Evolutionary conservation across 2,329 filamentous ascomycete species (phyloP), one percentile per base, ranked within the genome.

Genomic region (Penicillium verrucosum): DNA sequence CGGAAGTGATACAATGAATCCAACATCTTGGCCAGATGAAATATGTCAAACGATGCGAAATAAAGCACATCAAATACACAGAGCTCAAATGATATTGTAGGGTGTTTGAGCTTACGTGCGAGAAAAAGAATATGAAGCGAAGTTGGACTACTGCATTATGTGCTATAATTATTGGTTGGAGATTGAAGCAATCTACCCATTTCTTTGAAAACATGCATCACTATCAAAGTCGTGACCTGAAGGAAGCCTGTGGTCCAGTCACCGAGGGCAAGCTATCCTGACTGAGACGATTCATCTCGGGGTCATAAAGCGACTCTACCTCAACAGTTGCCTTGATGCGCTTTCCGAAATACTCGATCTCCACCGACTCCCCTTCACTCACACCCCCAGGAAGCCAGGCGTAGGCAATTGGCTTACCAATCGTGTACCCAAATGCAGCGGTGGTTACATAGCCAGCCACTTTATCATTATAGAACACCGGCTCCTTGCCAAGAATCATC

Each of bases 321-420:
- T 74, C 71, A 1, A 87, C 80, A 3, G 82, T 85, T 0, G 84
- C 85, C 48, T 64, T 62, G 51, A 86, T 79, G 11, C 75, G 74
- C 56, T 70, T 73, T 5, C 83, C 82, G 68, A 87, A 87, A 65
- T 87, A 87, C 62, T 85, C 83, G 54, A 87, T 77, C 64, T 86
- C 82, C 0, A 87, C 82, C 0, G 62, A 55, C 3, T 79, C 75
- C 0, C 83, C 83, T 42, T 82, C 78, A 0, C 51, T 56, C 2
- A 85, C 64, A 2, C 61, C 64, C 11, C 68, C 74, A 0, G 83
- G 83, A 12, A 87, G 69, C 73, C 82, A 85, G 0, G 83, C 80
- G 66, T 82, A 86, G 0, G 82, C 84, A 12, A 86, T 75, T 0
- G 85, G 84, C 68, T 81, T 85, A 27, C 82, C 70, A 10, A 87